Conservation (phyloP, 1,284 basidiomycete species). For the Hortiboletus rubellus region DNA sequence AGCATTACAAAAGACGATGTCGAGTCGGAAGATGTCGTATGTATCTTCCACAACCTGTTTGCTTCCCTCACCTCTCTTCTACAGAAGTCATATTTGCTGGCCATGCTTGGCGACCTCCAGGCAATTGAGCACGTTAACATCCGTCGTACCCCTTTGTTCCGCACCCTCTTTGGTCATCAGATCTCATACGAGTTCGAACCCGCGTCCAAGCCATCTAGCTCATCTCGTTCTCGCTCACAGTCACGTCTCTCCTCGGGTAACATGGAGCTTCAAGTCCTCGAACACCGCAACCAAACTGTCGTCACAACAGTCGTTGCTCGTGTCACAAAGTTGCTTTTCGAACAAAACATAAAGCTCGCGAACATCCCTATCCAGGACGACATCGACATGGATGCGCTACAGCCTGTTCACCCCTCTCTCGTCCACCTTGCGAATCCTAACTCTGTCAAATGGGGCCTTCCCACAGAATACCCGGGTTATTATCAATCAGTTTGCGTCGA, state of each 20-base stretch:
- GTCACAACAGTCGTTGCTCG: slow-evolving; percentile 51
- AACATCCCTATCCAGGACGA: slow-evolving; percentile 29
- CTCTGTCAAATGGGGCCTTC: slow-evolving; percentile 50
- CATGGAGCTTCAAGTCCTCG: slow-evolving; percentile 40
- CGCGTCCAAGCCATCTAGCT: slow-evolving; percentile 8
- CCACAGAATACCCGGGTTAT: slow-evolving; percentile 30
- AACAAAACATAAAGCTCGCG: slow-evolving; percentile 42
- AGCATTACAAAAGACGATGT: slow-evolving; percentile 41
- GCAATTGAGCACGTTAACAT: slow-evolving; percentile 33
- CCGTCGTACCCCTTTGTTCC: slow-evolving; percentile 38
- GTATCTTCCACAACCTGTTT: slow-evolving; percentile 16
- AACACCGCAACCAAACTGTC: slow-evolving; percentile 44
- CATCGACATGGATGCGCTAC: slow-evolving; percentile 25
- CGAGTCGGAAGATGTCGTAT: slow-evolving; percentile 44
- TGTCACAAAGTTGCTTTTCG: slow-evolving; percentile 51
- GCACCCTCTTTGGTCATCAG: slow-evolving; percentile 28
- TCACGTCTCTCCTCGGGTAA: slow-evolving; percentile 16
- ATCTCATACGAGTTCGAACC: slow-evolving; percentile 23
- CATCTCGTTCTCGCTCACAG: slow-evolving; percentile 19
- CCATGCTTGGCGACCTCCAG: slow-evolving; percentile 38
- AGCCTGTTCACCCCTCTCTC: slow-evolving; percentile 24
- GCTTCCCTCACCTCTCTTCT: slow-evolving; percentile 2
- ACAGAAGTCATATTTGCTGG: slow-evolving; percentile 43
- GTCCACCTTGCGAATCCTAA: slow-evolving; percentile 48
- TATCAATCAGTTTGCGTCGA: slow-evolving; percentile 54